Percentiles rank a stretch among this genome's conserved stretches.
Conservation (phyloP, 495 filamentous ascomycete genomes). For the Durotheca rogersii region DNA sequence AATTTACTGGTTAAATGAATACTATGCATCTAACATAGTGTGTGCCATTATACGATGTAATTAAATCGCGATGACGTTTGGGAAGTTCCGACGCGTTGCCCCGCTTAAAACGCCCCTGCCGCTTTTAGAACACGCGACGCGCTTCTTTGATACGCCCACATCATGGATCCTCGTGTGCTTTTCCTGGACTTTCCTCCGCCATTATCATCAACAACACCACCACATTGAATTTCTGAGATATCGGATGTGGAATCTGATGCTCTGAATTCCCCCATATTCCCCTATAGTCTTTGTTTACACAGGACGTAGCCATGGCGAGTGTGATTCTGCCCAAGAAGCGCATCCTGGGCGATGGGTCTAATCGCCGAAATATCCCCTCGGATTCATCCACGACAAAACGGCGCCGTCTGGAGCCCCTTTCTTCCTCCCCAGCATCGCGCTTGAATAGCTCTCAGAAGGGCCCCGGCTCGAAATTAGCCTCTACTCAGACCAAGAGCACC, state of each 20-base stretch:
- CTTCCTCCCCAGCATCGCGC: slow-evolving; percentile 52
- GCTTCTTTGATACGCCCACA: slow-evolving; percentile 29
- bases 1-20: neutral
- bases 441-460: slow-evolving; percentile 61
- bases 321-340: slow-evolving; percentile 55
- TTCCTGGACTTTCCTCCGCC: neutral
- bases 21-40: neutral
- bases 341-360: slow-evolving; percentile 52
- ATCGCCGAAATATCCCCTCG: slow-evolving; percentile 47
- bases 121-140: slow-evolving; percentile 28
- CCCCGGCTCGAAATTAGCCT: slow-evolving; percentile 62
- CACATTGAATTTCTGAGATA: no score
- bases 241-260: slow-evolving; percentile 6
- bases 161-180: slow-evolving; percentile 3
- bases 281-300: slow-evolving; percentile 1
- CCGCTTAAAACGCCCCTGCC: slow-evolving; percentile 14
- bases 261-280: slow-evolving; percentile 6
- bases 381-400: slow-evolving; percentile 60
- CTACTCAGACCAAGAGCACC: slow-evolving; percentile 82
- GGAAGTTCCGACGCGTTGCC: slow-evolving; percentile 30
- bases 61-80: neutral
- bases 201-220: neutral
- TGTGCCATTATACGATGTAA: slow-evolving; percentile 5
- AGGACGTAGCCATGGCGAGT: slow-evolving; percentile 41
- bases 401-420: slow-evolving; percentile 65